Evolutionary conservation across 495 filamentous ascomycete species (phyloP).

Genomic region (Aspergillus funiculosus): DNA sequence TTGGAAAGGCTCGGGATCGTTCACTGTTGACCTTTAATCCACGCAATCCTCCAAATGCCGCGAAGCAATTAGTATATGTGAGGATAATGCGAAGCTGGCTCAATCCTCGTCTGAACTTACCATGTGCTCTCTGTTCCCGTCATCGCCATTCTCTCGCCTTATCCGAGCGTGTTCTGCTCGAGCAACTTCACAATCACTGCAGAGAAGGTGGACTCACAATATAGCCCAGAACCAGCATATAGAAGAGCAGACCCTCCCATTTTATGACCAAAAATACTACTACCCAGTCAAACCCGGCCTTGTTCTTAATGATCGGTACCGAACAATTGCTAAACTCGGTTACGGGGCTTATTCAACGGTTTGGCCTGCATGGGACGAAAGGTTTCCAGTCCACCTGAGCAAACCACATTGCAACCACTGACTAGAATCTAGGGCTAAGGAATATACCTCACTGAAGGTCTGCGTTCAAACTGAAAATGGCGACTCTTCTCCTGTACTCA

Average conservation of each 20-base stretch:
- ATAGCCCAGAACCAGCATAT: neutral
- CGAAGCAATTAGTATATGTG: too few species aligned
- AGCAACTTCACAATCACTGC: too few species aligned
- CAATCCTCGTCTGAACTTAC: too few species aligned
- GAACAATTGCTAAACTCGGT: constrained; percentile 46
- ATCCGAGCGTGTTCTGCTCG: too few species aligned
- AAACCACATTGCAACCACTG: neutral
- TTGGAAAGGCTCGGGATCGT: too few species aligned
- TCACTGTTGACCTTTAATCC: too few species aligned
- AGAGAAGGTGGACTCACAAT: too few species aligned
- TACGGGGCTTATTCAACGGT: constrained; percentile 41
- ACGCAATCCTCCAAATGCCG: too few species aligned
- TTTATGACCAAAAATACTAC: constrained; percentile 16
- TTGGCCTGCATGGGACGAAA: constrained; percentile 44
- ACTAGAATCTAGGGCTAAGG: neutral
- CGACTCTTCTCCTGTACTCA: constrained; percentile 9
- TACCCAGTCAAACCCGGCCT: constrained; percentile 42
- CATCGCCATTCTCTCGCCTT: too few species aligned
- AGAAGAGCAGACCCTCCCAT: constrained; percentile 18
- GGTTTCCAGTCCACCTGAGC: neutral
- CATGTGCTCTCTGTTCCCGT: too few species aligned
- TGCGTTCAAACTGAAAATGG: constrained; percentile 2
- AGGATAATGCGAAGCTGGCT: too few species aligned
- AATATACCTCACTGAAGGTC: constrained; percentile 14
- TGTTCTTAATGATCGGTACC: constrained; percentile 31